Conservation (phyloP, 2,329 filamentous ascomycete species). For the Pseudophaeomoniella oleicola region DNA sequence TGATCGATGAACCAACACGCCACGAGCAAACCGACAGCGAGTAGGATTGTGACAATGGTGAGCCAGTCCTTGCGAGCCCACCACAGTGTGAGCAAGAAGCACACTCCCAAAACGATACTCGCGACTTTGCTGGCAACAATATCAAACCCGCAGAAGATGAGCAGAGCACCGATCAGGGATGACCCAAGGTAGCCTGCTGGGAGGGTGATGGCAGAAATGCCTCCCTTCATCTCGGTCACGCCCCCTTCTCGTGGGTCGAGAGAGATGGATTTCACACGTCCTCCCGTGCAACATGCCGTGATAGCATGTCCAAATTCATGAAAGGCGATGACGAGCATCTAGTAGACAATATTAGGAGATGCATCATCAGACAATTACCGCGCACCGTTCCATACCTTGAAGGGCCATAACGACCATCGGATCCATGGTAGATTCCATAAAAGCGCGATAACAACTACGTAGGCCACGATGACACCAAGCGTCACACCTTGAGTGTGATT, state of each 20-base stretch:
- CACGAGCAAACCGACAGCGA: slow-evolving; percentile 55
- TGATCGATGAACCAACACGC: slow-evolving; percentile 70
- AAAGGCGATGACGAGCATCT: slow-evolving; percentile 75
- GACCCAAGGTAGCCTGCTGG: slow-evolving; percentile 69
- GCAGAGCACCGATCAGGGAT: slow-evolving; percentile 58
- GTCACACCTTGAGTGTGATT: slow-evolving; percentile 58
- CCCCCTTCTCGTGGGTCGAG: slow-evolving; percentile 65
- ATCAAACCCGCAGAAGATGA: slow-evolving; percentile 69
- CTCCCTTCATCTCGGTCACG: slow-evolving; percentile 63
- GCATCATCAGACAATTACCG: neutral
- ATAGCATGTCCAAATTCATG: slow-evolving; percentile 68
- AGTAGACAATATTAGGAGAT: neutral
- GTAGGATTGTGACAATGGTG: slow-evolving; percentile 54
- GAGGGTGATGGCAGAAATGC: slow-evolving; percentile 54
- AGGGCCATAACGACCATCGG: slow-evolving; percentile 62
- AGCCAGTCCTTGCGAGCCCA: slow-evolving; percentile 70
- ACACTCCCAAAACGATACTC: slow-evolving; percentile 56
- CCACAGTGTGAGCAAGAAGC: slow-evolving; percentile 67
- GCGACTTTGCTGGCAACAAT: slow-evolving; percentile 71
- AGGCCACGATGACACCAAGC: slow-evolving; percentile 54
- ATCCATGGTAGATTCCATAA: slow-evolving; percentile 70
- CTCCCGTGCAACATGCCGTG: slow-evolving; percentile 57
- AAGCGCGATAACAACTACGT: slow-evolving; percentile 59
- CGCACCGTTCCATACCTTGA: slow-evolving; percentile 52
- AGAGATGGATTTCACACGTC: slow-evolving; percentile 58